Conservation (phyloP, 208 protist species). For the Crithidia expoeki region DNA sequence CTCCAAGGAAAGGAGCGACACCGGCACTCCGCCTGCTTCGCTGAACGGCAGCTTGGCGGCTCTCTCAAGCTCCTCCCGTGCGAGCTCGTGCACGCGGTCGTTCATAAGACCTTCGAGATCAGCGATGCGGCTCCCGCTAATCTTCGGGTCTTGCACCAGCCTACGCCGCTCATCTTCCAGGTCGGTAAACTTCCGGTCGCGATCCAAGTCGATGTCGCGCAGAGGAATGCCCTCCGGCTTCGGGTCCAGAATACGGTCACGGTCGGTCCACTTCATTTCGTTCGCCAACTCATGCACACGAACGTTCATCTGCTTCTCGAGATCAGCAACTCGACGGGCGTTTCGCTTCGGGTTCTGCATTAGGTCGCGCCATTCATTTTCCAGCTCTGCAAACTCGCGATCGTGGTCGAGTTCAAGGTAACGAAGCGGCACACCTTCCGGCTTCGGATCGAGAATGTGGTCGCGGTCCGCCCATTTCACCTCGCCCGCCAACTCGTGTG, state of each 20-base stretch:
- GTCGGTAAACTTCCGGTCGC: slow-evolving; percentile 35
- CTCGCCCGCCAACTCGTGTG: slow-evolving; percentile 53
- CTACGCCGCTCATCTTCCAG: slow-evolving; percentile 47
- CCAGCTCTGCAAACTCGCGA: slow-evolving; percentile 46
- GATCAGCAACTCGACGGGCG: slow-evolving; percentile 49
- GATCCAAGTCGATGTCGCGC: slow-evolving; percentile 58
- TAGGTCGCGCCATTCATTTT: slow-evolving; percentile 54
- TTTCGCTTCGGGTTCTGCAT: slow-evolving; percentile 61
- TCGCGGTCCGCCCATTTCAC: slow-evolving; percentile 55
- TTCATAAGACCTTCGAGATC: slow-evolving; percentile 77
- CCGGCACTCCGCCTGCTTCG: slow-evolving; percentile 63
- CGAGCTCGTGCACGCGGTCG: slow-evolving; percentile 64
- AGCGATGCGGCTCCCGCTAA: slow-evolving; percentile 66
- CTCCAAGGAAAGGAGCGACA: slow-evolving; percentile 54
- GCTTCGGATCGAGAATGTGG: slow-evolving; percentile 61
- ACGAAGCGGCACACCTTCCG: slow-evolving; percentile 63
- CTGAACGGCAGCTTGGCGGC: slow-evolving; percentile 60
- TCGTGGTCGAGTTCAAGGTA: slow-evolving; percentile 63
- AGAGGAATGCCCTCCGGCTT: slow-evolving; percentile 57
- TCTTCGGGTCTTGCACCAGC: slow-evolving; percentile 52
- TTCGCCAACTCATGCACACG: slow-evolving; percentile 58
- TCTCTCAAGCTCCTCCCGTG: slow-evolving; percentile 62
- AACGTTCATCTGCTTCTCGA: slow-evolving; percentile 67
- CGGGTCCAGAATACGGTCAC: slow-evolving; percentile 58
- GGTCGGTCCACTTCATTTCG: slow-evolving; percentile 63